Evolutionary conservation across 169 alveolate genomes (phyloP), one percentile per base, ranked within the genome.

Genomic region (Plasmodium ovale): DNA sequence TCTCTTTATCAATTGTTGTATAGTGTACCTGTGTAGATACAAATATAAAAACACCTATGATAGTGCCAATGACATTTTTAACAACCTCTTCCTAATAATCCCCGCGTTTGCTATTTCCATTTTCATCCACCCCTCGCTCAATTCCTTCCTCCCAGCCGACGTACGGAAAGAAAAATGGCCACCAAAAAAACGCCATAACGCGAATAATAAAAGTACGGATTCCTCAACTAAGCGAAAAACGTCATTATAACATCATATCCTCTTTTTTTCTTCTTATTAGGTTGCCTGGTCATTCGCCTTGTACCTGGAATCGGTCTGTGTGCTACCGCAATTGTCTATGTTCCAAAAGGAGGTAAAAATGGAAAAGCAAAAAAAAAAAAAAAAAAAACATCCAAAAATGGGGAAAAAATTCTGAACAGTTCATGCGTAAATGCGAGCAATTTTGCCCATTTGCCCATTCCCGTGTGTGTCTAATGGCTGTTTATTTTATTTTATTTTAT

Each of bases 241-340:
- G 33, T 35, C 29, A 47, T 47, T 47, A 3, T 47, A n/a, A 47
- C 16, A 0, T 47, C 16, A 14, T 47, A 3, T n/a, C 29, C 14
- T 37, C 10, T 71, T 71, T 70, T 51, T 65, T 79, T 9, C 7
- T 12, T 7, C 51, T n/a, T 44, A 25, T 51, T 25, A 72, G 62
- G 69, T 58, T 5, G 51, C 97, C 56, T 97, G 99, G 99, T 96
- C 98, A 3, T 97, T 96, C 84, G 99, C 99, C 31, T 93, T 97
- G 39, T 97, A 97, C 72, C 88, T 97, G 72, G 99, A 97, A 72
- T 91, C 98, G 25, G 95, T 97, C 49, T 95, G 97, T 67, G 97
- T 96, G 9, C 91, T 97, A 37, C 99, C 99, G 6, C 99, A 96
- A 73, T 92, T 96, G 62, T 87, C 96, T 62, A 95, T 96, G 98